phyloP scores from a whole-genome alignment of 192 early-diverging fungal species.

The Lobosporangium transversale region DNA sequence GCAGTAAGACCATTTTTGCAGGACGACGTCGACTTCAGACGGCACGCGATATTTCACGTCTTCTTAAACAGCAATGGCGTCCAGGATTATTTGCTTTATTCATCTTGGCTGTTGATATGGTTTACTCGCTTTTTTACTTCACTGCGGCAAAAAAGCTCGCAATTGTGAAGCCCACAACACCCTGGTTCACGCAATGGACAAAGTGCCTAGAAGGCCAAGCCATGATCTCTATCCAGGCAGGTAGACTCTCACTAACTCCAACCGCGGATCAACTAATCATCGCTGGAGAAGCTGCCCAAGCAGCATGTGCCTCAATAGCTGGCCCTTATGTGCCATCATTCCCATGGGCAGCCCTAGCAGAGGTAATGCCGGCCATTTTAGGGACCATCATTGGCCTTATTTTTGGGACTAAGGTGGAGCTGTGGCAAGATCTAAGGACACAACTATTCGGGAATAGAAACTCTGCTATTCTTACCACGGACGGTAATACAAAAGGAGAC shows the following conservation, averaged over 20 bases:
- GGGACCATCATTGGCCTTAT: constrained; percentile 22
- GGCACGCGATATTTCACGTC: constrained; percentile 25
- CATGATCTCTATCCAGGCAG: background rate
- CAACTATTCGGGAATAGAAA: constrained; percentile 7
- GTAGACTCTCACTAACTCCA: background rate
- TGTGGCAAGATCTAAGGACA: constrained; percentile 27
- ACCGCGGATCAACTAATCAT: constrained; percentile 10
- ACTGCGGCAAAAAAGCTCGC: constrained; percentile 26
- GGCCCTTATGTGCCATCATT: constrained; percentile 24
- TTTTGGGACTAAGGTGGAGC: constrained; percentile 35
- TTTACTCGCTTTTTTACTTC: constrained; percentile 45
- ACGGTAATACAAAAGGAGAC: constrained; percentile 14
- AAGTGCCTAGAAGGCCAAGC: constrained; percentile 11
- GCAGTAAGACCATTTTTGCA: constrained; percentile 7
- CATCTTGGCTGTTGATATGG: constrained; percentile 27
- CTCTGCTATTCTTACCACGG: constrained; percentile 16
- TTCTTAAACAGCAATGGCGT: constrained; percentile 46
- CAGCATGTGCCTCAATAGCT: constrained; percentile 11
- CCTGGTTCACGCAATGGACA: constrained; percentile 12
- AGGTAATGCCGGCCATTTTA: constrained; percentile 14
- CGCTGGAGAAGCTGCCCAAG: constrained; percentile 20
- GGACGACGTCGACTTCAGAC: constrained; percentile 24
- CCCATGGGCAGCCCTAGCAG: constrained; percentile 24
- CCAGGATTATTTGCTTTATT: constrained; percentile 29
- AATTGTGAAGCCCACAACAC: background rate